These are phyloP conservation scores for Botrytis sinoallii DNA, from an alignment of 2,329 filamentous ascomycete genomes.

Conservation along the genomic window DNA sequence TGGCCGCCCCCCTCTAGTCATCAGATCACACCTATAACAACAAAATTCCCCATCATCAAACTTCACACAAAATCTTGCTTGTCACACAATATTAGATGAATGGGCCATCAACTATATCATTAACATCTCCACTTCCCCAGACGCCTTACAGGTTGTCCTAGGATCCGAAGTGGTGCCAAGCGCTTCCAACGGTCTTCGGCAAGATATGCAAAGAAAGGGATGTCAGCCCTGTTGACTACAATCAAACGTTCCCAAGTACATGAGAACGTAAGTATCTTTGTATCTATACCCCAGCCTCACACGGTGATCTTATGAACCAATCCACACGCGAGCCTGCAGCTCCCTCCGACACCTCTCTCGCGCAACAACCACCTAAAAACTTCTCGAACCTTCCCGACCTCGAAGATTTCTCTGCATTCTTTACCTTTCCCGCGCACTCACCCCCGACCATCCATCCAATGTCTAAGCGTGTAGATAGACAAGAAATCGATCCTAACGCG, in stretches of 20 bases:
- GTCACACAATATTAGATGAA: constrained; percentile 14
- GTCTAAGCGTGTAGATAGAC: constrained; percentile 35
- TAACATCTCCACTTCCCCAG: constrained; percentile 20
- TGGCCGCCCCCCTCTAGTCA: constrained; percentile 28
- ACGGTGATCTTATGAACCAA: constrained; percentile 29
- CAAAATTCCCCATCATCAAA: constrained; percentile 13
- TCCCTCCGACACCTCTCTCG: constrained; percentile 22
- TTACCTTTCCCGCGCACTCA: constrained; percentile 18
- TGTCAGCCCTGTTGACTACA: constrained; percentile 33
- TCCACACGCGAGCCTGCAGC: constrained; percentile 30
- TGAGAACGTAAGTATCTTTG: constrained; percentile 35
- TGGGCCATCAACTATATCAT: constrained; percentile 17
- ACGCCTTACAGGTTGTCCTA: constrained; percentile 16
- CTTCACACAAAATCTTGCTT: constrained; percentile 8
- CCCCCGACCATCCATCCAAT: constrained; percentile 28
- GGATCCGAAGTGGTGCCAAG: constrained; percentile 18
- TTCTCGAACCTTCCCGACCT: constrained; percentile 15
- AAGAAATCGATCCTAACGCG: constrained; percentile 28
- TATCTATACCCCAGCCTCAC: constrained; percentile 35
- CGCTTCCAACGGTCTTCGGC: constrained; percentile 22
- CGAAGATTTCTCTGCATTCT: constrained; percentile 13
- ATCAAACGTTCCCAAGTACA: constrained; percentile 30
- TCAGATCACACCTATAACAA: constrained; percentile 31
- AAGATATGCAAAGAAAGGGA: constrained; percentile 33
- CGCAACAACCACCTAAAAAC: constrained; percentile 23